Conservation (phyloP, 495 filamentous ascomycete species). For the Aspergillus baeticus region DNA sequence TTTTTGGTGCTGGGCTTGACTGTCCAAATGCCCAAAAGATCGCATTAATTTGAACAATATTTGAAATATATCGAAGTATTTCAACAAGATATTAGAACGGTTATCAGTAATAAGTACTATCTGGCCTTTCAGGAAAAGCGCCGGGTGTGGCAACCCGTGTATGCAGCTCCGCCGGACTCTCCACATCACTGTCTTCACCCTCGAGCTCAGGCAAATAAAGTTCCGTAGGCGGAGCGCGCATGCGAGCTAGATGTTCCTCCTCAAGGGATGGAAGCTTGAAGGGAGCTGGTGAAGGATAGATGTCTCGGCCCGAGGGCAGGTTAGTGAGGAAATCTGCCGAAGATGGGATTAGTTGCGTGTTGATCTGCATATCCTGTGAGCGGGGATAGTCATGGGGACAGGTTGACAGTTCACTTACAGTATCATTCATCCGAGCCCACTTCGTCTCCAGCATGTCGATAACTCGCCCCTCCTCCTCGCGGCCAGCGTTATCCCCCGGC, state of each 20-base stretch:
- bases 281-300: slow-evolving; percentile 60
- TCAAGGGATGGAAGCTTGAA: slow-evolving; percentile 61
- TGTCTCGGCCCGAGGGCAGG: slow-evolving; percentile 85
- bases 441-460: slow-evolving; percentile 83
- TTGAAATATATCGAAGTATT: neutral
- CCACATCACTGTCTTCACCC: slow-evolving; percentile 42
- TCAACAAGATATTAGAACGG: slow-evolving; percentile 21
- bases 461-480: slow-evolving; percentile 79
- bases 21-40: neutral
- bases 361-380: slow-evolving; percentile 53
- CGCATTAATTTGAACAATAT: neutral
- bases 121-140: slow-evolving; percentile 35
- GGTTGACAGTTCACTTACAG: slow-evolving; percentile 51
- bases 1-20: too few species aligned
- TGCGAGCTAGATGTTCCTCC: slow-evolving; percentile 50
- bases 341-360: slow-evolving; percentile 74
- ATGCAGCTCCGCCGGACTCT: slow-evolving; percentile 42
- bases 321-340: slow-evolving; percentile 65
- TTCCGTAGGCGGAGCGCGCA: slow-evolving; percentile 44
- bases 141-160: slow-evolving; percentile 33
- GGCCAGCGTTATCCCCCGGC: slow-evolving; percentile 82
- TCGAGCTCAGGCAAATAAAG: slow-evolving; percentile 37
- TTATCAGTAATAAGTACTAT: slow-evolving; percentile 50
- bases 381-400: neutral
- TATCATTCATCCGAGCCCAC: slow-evolving; percentile 92